phyloP scores from a whole-genome alignment of 441 rosid genomes.

The Gossypium aridum region DNA sequence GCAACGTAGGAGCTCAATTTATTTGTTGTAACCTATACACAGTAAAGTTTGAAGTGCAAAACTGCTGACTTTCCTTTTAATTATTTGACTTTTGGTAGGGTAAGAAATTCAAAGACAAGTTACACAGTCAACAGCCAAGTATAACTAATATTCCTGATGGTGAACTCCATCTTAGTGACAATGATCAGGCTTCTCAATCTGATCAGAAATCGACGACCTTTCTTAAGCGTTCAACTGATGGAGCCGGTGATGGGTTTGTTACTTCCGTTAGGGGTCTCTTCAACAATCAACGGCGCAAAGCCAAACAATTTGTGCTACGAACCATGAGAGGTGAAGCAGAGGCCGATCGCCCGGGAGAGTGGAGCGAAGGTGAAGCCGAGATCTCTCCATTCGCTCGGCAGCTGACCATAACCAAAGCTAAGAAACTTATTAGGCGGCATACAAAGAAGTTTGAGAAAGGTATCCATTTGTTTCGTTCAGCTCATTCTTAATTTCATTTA shows the following conservation, averaged over 20 bases:
- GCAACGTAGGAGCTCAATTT: not conserved
- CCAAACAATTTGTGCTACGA: slow-evolving; percentile 88
- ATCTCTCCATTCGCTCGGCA: slow-evolving; percentile 90
- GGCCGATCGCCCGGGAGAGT: slow-evolving; percentile 73
- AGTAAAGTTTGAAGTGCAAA: not conserved
- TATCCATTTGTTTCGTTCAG: slow-evolving; percentile 19
- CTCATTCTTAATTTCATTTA: not conserved
- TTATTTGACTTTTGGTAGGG: slow-evolving; percentile 52
- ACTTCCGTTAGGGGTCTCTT: slow-evolving; percentile 92
- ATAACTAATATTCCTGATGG: slow-evolving; percentile 47
- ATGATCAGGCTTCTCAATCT: slow-evolving; percentile 59
- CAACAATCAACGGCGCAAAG: slow-evolving; percentile 88
- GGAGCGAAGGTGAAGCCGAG: slow-evolving; percentile 94
- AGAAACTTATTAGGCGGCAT: slow-evolving; percentile 79
- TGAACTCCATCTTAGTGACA: slow-evolving; percentile 68
- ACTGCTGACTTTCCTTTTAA: not conserved
- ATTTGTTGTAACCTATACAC: not conserved
- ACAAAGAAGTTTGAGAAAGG: slow-evolving; percentile 91
- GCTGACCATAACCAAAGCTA: slow-evolving; percentile 89
- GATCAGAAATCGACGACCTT: slow-evolving; percentile 65
- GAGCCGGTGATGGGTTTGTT: slow-evolving; percentile 99
- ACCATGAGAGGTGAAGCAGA: slow-evolving; percentile 98
- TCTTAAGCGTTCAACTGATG: slow-evolving; percentile 78
- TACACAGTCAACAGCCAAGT: slow-evolving; percentile 42
- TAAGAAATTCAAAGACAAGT: slow-evolving; percentile 92